phyloP scores from a whole-genome alignment of 2,329 filamentous ascomycete species.

The Penicillium decumbens region DNA sequence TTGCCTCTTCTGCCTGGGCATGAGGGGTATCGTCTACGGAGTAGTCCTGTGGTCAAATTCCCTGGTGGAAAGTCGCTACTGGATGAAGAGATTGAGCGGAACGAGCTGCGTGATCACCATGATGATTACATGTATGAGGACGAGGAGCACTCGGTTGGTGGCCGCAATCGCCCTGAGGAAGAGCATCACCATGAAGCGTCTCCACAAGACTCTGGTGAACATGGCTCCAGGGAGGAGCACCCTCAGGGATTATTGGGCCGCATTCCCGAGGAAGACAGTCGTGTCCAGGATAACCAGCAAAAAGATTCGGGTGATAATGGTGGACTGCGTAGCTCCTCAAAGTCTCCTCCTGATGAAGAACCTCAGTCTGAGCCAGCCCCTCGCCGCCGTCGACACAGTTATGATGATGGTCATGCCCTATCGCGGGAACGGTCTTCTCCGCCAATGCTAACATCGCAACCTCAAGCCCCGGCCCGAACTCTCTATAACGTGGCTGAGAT shows the following conservation, averaged over 20 bases:
- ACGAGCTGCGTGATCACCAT: conserved; percentile 80
- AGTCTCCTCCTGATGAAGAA: conserved; percentile 1
- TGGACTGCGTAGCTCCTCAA: not conserved
- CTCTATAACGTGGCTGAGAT: conserved; percentile 72
- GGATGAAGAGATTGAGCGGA: conserved; percentile 93
- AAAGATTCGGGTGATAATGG: conserved; percentile 1
- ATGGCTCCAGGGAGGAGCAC: conserved; percentile 5
- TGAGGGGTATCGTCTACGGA: conserved; percentile 82
- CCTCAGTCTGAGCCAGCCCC: conserved; percentile 10
- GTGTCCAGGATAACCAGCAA: conserved; percentile 5
- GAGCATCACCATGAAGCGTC: conserved; percentile 25
- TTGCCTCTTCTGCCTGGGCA: conserved; percentile 78
- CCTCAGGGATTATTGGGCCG: conserved; percentile 12
- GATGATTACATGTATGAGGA: conserved; percentile 79
- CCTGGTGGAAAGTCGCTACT: conserved; percentile 88
- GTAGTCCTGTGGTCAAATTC: conserved; percentile 85
- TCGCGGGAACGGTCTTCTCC: conserved; percentile 26
- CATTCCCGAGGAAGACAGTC: conserved; percentile 13
- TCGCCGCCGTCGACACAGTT: conserved; percentile 22
- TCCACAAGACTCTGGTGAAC: conserved; percentile 9
- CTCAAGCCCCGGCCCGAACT: conserved; percentile 59
- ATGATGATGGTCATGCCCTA: conserved; percentile 21
- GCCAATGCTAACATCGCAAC: conserved; percentile 29
- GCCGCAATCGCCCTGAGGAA: conserved; percentile 28
- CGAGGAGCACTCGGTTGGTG: conserved; percentile 45